These are phyloP conservation scores for Dimocarpus longan DNA, from an alignment of 345 rosid genomes.

Conservation along the genomic window DNA sequence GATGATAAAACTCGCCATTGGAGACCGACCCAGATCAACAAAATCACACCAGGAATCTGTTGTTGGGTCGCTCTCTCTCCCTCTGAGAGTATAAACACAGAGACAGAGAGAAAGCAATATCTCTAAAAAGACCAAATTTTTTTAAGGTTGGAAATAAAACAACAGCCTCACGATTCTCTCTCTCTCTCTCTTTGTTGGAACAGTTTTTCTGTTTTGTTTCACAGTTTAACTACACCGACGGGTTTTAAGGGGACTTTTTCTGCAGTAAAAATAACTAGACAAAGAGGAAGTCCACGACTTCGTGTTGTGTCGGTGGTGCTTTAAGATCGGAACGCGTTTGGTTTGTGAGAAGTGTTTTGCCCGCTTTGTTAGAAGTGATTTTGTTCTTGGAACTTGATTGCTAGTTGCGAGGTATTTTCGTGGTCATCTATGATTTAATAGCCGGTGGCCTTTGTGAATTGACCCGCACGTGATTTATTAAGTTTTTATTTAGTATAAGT, in stretches of 20 bases:
- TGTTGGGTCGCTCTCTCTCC: not conserved
- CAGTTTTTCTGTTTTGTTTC: not conserved
- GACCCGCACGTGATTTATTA: too few species aligned
- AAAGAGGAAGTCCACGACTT: too few species aligned
- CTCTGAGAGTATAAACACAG: not conserved
- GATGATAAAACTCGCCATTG: conserved; percentile 73
- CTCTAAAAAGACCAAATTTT: not conserved
- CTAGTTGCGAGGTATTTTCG: too few species aligned
- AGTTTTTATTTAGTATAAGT: too few species aligned
- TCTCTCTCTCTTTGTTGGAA: not conserved
- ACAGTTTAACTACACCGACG: not conserved
- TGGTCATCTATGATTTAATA: too few species aligned
- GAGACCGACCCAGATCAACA: conserved; percentile 31
- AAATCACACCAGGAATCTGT: not conserved
- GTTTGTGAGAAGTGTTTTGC: too few species aligned
- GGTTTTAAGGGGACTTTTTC: not conserved
- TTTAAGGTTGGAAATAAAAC: not conserved
- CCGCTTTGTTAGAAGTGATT: too few species aligned
- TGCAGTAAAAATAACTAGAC: too few species aligned
- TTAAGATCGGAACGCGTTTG: too few species aligned
- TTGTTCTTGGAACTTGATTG: too few species aligned
- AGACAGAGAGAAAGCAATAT: conserved; percentile 13
- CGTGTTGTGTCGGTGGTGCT: too few species aligned
- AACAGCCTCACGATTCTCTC: conserved; percentile 6
- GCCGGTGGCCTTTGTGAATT: too few species aligned